Conservation (phyloP, 371 early-diverging fungal species). For the Rhizopus delemar region DNA sequence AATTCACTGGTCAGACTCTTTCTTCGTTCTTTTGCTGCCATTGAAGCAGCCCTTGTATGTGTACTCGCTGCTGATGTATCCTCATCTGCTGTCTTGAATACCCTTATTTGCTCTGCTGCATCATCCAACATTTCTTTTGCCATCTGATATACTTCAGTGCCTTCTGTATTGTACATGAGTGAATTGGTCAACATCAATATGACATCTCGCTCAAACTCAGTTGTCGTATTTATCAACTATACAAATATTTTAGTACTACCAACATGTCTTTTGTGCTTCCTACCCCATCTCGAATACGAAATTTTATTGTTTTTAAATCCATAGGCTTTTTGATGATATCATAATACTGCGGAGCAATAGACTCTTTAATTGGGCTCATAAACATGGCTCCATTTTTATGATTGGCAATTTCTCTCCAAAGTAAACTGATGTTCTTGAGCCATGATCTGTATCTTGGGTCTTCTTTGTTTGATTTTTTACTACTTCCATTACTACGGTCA, state of each 20-base stretch:
- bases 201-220: constrained; percentile 85
- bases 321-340: constrained; percentile 79
- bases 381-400: constrained; percentile 87
- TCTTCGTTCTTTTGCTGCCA: constrained; percentile 28
- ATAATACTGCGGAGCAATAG: constrained; percentile 75
- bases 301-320: constrained; percentile 83
- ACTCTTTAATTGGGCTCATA: constrained; percentile 76
- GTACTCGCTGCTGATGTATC: constrained; percentile 24
- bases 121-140: constrained; percentile 77
- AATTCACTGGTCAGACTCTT: constrained; percentile 20
- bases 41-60: constrained; percentile 29
- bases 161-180: constrained; percentile 84
- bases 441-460: constrained; percentile 54
- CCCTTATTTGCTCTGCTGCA: constrained; percentile 55
- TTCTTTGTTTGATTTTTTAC: constrained; percentile 17
- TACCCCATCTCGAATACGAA: constrained; percentile 80
- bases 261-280: constrained; percentile 4
- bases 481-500: neutral
- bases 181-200: constrained; percentile 85
- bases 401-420: constrained; percentile 84
- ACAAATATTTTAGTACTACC: too few species aligned
- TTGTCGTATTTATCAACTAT: constrained; percentile 73
- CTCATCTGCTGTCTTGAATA: constrained; percentile 42
- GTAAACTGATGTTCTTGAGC: constrained; percentile 72
- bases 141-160: constrained; percentile 82